A percentile compares a stretch with the other conserved stretches of the same genome.
phyloP scores from a whole-genome alignment of 148 eudicot genomes.

The Suaeda aralocaspica region DNA sequence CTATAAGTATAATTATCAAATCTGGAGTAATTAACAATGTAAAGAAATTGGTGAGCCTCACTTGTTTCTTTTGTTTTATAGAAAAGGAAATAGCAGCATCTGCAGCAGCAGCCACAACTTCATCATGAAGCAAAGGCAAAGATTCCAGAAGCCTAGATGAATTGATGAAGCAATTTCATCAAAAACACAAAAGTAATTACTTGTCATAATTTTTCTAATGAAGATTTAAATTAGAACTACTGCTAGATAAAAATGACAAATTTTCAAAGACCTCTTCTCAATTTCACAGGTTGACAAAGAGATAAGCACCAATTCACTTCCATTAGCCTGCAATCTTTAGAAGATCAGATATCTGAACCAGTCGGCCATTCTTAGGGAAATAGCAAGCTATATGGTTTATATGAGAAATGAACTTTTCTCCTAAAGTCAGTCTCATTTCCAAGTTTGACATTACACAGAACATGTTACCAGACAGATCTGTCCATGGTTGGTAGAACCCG shows the following conservation, averaged over 20 bases:
- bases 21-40: not conserved
- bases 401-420: not conserved
- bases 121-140: conserved; percentile 74
- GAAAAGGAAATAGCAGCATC: conserved; percentile 52
- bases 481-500: conserved; percentile 52
- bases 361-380: not conserved
- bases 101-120: conserved; percentile 80
- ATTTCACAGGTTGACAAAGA: conserved; percentile 47
- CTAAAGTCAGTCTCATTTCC: not conserved
- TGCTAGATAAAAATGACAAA: not conserved
- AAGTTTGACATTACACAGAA: conserved; percentile 1
- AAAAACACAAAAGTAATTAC: too few species aligned
- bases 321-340: conserved; percentile 42
- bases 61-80: conserved; percentile 57
- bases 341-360: conserved; percentile 8
- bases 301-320: conserved; percentile 59
- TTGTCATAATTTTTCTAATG: not conserved
- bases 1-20: not conserved
- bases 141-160: conserved; percentile 47
- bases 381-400: not conserved
- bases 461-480: conserved; percentile 42
- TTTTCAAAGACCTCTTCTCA: conserved; percentile 42
- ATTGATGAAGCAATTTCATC: conserved; percentile 7
- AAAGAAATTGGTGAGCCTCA: conserved; percentile 19
- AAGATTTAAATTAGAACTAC: not conserved